phyloP scores from a whole-genome alignment of 768 basidiomycete genomes.

The Kwoniella newhampshirensis region DNA sequence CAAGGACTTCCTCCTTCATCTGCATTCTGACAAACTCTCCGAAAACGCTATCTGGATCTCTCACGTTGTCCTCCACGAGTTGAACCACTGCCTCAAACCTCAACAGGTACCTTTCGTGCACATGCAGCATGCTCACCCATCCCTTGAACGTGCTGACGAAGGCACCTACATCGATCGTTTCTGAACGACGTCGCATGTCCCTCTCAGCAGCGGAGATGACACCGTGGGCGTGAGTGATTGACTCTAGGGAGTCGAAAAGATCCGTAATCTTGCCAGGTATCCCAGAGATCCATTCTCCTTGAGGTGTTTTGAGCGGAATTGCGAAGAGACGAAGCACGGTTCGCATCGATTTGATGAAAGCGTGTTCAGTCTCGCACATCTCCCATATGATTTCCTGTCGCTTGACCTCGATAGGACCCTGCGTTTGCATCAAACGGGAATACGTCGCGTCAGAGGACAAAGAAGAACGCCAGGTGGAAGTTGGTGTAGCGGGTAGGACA shows the following conservation, averaged over 20 bases:
- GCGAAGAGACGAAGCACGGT: constrained; percentile 72
- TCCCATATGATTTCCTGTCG: constrained; percentile 70
- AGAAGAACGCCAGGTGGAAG: constrained; percentile 35
- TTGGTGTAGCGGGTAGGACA: constrained; percentile 14
- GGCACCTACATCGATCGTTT: constrained; percentile 56
- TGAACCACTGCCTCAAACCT: constrained; percentile 64
- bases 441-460: constrained; percentile 25
- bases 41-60: constrained; percentile 67
- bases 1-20: constrained; percentile 58
- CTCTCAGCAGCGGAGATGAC: constrained; percentile 62
- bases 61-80: constrained; percentile 59
- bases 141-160: constrained; percentile 64
- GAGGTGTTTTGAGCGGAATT: constrained; percentile 70
- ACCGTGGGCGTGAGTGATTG: constrained; percentile 74
- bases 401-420: constrained; percentile 61
- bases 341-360: constrained; percentile 67
- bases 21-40: constrained; percentile 76
- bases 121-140: constrained; percentile 69
- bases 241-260: constrained; percentile 84
- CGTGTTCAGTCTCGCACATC: constrained; percentile 66
- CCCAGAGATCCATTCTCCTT: constrained; percentile 75
- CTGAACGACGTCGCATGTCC: constrained; percentile 52
- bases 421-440: constrained; percentile 48
- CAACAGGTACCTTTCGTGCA: constrained; percentile 84
- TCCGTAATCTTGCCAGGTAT: constrained; percentile 68